Evolutionary conservation across 768 basidiomycete species (phyloP).

Genomic region (Suillus bovinus): DNA sequence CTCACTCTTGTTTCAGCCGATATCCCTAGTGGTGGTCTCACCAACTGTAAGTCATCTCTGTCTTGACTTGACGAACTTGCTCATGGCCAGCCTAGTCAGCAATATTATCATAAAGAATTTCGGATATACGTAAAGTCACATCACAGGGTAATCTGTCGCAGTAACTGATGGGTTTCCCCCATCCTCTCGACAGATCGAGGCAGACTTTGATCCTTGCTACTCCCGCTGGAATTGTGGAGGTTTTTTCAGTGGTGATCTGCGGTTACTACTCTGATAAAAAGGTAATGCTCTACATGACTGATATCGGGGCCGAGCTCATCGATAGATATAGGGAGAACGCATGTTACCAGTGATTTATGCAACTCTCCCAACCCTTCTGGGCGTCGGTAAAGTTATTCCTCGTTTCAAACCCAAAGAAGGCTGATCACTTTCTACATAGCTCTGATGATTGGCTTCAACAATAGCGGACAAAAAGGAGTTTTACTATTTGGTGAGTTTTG

Average conservation of each 20-base stretch:
- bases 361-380: slow-evolving; percentile 21
- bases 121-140: slow-evolving; percentile 19
- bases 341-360: slow-evolving; percentile 26
- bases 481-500: slow-evolving; percentile 19
- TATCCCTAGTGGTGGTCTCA: slow-evolving; percentile 23
- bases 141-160: neutral
- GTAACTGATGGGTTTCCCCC: neutral
- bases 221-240: slow-evolving; percentile 22
- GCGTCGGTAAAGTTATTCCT: slow-evolving; percentile 12
- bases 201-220: slow-evolving; percentile 27
- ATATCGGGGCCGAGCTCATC: neutral
- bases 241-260: slow-evolving; percentile 19
- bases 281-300: slow-evolving; percentile 2
- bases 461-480: slow-evolving; percentile 21
- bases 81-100: slow-evolving; percentile 13
- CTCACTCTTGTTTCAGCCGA: slow-evolving; percentile 16
- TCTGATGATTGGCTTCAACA: slow-evolving; percentile 25
- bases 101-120: slow-evolving; percentile 25
- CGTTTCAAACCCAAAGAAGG: too few relatives aligned
- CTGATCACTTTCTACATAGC: slow-evolving; percentile 12
- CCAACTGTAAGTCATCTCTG: slow-evolving; percentile 15
- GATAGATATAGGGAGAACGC: slow-evolving; percentile 13
- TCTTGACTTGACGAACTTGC: slow-evolving; percentile 4
- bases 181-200: slow-evolving; percentile 11
- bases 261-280: slow-evolving; percentile 27